Percentiles rank a stretch among this genome's conserved stretches.
Evolutionary conservation across 2,329 filamentous ascomycete genomes (phyloP).

Genomic region (Colletotrichum tabaci): DNA sequence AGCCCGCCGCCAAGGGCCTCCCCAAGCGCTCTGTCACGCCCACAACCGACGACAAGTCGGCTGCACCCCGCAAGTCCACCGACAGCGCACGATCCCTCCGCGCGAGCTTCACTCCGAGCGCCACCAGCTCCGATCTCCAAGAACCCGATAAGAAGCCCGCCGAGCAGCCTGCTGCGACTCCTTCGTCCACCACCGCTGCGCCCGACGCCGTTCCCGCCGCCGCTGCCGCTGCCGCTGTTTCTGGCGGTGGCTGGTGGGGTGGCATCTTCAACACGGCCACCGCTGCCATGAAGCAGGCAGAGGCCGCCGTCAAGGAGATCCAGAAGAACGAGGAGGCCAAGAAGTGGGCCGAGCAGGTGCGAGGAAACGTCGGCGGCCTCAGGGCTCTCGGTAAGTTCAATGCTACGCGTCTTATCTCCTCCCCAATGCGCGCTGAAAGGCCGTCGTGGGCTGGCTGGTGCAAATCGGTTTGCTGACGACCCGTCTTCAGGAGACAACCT

Average conservation of each 20-base stretch:
- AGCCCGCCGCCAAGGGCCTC: slow-evolving; percentile 60
- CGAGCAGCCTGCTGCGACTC: slow-evolving; percentile 56
- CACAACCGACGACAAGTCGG: slow-evolving; percentile 75
- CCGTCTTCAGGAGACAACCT: slow-evolving; percentile 82
- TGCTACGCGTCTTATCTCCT: slow-evolving; percentile 29
- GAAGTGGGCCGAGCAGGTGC: slow-evolving; percentile 95
- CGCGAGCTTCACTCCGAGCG: slow-evolving; percentile 79
- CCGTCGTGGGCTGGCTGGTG: neutral
- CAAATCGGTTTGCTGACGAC: slow-evolving; percentile 7
- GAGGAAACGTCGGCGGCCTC: slow-evolving; percentile 87
- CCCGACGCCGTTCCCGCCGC: slow-evolving; percentile 63
- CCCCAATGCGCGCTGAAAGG: neutral
- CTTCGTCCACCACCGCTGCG: slow-evolving; percentile 31
- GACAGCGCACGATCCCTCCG: slow-evolving; percentile 83
- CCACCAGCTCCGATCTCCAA: slow-evolving; percentile 73
- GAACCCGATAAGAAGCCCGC: slow-evolving; percentile 68
- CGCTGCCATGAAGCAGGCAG: slow-evolving; percentile 91
- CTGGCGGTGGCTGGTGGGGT: slow-evolving; percentile 89
- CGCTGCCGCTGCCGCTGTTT: slow-evolving; percentile 51
- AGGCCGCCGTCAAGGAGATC: slow-evolving; percentile 93
- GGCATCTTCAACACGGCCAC: slow-evolving; percentile 86
- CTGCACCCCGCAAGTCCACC: slow-evolving; percentile 76
- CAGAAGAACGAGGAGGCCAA: slow-evolving; percentile 97
- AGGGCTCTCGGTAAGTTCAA: slow-evolving; percentile 77
- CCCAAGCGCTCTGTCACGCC: slow-evolving; percentile 67